Conservation (phyloP, 148 eudicot genomes). For the Fagopyrum esculentum region DNA sequence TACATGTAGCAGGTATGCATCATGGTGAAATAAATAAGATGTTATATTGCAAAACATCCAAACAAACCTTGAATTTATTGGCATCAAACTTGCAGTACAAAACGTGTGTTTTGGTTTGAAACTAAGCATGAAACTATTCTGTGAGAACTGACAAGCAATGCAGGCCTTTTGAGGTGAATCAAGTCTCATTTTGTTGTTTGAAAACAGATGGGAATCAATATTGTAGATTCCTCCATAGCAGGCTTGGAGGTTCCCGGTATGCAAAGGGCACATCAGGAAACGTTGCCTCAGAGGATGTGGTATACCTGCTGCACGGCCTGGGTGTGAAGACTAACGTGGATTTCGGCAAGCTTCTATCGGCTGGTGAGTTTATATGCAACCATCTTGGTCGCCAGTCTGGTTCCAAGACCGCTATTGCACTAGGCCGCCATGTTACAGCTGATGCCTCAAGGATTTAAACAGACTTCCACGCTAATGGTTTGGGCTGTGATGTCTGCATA, state of each 20-base stretch:
- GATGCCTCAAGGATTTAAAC: slow-evolving; percentile 37
- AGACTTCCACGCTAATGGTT: background rate
- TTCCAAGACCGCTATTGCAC: slow-evolving; percentile 51
- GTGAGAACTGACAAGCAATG: background rate
- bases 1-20: too few species aligned
- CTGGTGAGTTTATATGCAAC: slow-evolving; percentile 58
- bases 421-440: slow-evolving; percentile 41
- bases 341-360: slow-evolving; percentile 40
- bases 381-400: slow-evolving; percentile 51
- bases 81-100: too few species aligned
- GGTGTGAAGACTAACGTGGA: slow-evolving; percentile 57
- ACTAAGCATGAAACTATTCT: too few species aligned
- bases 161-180: background rate
- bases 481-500: background rate
- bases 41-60: too few species aligned
- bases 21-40: too few species aligned
- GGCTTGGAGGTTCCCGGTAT: slow-evolving; percentile 71
- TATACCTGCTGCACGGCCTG: slow-evolving; percentile 66
- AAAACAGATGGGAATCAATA: slow-evolving; percentile 57
- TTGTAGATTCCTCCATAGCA: slow-evolving; percentile 52
- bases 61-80: too few species aligned
- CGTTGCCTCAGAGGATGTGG: slow-evolving; percentile 70
- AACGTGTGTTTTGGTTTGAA: too few species aligned
- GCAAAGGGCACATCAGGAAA: slow-evolving; percentile 76
- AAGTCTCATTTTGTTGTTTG: background rate